Evolutionary conservation across 768 basidiomycete genomes (phyloP).

Genomic region (Hygrocybe punicea): DNA sequence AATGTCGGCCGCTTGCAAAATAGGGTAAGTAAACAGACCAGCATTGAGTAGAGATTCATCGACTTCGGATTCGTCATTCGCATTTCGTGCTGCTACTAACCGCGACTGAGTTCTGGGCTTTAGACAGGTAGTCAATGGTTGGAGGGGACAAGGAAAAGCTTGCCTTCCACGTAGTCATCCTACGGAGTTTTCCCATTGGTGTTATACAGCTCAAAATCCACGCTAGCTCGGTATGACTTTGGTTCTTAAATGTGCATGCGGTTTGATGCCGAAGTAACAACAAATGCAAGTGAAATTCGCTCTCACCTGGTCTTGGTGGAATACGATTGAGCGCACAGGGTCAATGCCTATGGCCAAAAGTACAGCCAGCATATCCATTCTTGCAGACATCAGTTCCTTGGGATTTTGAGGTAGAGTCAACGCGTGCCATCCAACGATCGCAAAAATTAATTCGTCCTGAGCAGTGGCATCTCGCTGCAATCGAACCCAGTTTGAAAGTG

Average conservation of each 20-base stretch:
- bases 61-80: conserved; percentile 69
- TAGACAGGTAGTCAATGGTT: conserved; percentile 3
- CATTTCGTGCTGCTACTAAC: conserved; percentile 69
- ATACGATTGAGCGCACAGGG: conserved; percentile 67
- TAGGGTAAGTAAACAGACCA: conserved; percentile 88
- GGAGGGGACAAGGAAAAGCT: conserved; percentile 7
- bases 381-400: conserved; percentile 51
- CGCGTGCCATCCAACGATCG: conserved; percentile 93
- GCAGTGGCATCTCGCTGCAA: conserved; percentile 61
- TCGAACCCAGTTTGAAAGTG: conserved; percentile 83
- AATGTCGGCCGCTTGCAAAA: conserved; percentile 92
- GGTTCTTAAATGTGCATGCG: conserved; percentile 66
- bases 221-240: conserved; percentile 77
- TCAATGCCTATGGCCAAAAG: conserved; percentile 85
- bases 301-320: conserved; percentile 85
- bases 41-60: conserved; percentile 79
- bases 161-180: conserved; percentile 99
- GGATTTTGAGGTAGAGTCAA: conserved; percentile 90
- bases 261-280: too few species aligned
- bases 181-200: conserved; percentile 72
- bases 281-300: background rate
- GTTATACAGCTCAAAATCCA: conserved; percentile 89
- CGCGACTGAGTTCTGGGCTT: conserved; percentile 52
- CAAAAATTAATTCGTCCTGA: conserved; percentile 70
- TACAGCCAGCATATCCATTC: conserved; percentile 75